Conservation (phyloP, 139 green algal genomes). For the Zygnema cylindricum region DNA sequence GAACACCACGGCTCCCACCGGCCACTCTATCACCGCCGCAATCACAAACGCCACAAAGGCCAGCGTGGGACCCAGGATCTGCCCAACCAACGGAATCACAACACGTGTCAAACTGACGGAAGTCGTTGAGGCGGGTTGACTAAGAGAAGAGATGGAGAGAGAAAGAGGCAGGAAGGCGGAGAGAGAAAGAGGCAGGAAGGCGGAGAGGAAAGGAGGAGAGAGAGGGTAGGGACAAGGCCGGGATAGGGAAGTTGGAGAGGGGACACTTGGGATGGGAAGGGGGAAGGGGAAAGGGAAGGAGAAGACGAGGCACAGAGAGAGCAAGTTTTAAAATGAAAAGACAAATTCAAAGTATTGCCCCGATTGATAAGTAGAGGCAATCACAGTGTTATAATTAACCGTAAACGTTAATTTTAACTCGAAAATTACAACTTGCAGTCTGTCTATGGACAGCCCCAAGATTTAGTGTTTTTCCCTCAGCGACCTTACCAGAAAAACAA, state of each 20-base stretch:
- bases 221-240: not conserved
- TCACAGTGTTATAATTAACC: too few relatives aligned
- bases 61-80: slow-evolving; percentile 44
- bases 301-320: too few relatives aligned
- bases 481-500: too few relatives aligned
- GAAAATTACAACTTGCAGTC: too few relatives aligned
- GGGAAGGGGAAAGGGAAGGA: too few relatives aligned
- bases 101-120: not conserved
- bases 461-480: too few relatives aligned
- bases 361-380: too few relatives aligned
- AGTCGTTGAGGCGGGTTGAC: not conserved
- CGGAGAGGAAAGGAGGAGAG: not conserved
- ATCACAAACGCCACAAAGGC: slow-evolving; percentile 32
- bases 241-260: not conserved
- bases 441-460: too few relatives aligned
- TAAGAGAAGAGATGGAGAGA: not conserved
- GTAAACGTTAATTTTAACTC: too few relatives aligned
- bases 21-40: slow-evolving; percentile 43
- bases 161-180: not conserved
- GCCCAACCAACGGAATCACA: not conserved
- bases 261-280: not conserved
- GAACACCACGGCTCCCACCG: slow-evolving; percentile 31
- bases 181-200: not conserved
- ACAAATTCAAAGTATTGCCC: too few relatives aligned
- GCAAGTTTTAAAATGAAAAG: too few relatives aligned